A percentile compares a stretch with the other conserved stretches of the same genome.
These are phyloP conservation scores for Verbascum thapsus DNA, from an alignment of 257 asterid species.

Conservation along the genomic window DNA sequence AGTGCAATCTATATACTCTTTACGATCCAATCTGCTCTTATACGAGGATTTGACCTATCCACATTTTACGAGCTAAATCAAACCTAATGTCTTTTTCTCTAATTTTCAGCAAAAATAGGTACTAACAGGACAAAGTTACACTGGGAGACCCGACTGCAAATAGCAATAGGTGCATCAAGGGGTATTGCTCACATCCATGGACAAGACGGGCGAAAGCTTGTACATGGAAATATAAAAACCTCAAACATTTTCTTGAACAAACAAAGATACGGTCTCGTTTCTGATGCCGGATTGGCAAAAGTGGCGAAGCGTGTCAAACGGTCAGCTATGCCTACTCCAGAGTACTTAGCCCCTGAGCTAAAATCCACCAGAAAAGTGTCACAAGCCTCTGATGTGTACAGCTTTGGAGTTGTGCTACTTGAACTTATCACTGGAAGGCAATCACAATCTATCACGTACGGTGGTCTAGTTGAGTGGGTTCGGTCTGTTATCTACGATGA, in stretches of 20 bases:
- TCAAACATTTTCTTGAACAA: slow-evolving; percentile 31
- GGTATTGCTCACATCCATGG: slow-evolving; percentile 34
- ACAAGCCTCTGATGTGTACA: slow-evolving; percentile 33
- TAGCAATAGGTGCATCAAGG: slow-evolving; percentile 34
- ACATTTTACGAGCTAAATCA: not conserved
- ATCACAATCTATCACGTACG: not conserved
- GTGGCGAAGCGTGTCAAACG: not conserved
- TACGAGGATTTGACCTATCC: too few species aligned
- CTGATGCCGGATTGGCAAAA: slow-evolving; percentile 23
- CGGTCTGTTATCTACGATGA: not conserved
- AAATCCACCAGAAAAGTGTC: slow-evolving; percentile 15
- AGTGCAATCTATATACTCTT: too few species aligned
- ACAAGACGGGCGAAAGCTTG: slow-evolving; percentile 16
- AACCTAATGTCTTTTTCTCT: not conserved
- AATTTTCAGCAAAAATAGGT: slow-evolving; percentile 23
- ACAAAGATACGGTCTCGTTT: slow-evolving; percentile 18
- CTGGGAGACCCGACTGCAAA: slow-evolving; percentile 29
- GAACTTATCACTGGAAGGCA: slow-evolving; percentile 25
- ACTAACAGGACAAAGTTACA: slow-evolving; percentile 19
- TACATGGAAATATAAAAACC: slow-evolving; percentile 42
- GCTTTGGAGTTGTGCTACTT: slow-evolving; percentile 35
- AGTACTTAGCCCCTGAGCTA: slow-evolving; percentile 34
- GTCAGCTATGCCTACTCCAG: slow-evolving; percentile 11
- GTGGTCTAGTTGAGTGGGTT: slow-evolving; percentile 11
- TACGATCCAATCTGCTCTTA: too few species aligned